Percentiles rank a stretch among this genome's conserved stretches.
Conservation (phyloP, 2,329 filamentous ascomycete species). For the Paecilomyces dactylethromorphus region DNA sequence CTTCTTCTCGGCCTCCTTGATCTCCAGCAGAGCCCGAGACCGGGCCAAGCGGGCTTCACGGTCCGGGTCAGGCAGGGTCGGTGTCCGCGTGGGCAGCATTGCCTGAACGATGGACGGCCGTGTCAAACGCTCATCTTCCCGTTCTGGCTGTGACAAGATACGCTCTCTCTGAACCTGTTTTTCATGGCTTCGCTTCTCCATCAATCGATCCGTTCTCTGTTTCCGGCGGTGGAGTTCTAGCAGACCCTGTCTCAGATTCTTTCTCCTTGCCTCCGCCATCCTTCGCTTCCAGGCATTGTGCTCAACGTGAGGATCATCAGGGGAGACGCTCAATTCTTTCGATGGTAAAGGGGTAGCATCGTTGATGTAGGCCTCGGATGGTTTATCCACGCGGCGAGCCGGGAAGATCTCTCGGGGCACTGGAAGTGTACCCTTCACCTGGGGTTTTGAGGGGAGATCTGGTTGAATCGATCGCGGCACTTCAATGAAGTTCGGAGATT, state of each 20-base stretch:
- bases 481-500: constrained; percentile 82
- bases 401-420: constrained; percentile 76
- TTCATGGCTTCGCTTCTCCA: constrained; percentile 35
- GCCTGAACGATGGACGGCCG: constrained; percentile 56
- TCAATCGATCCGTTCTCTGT: constrained; percentile 31
- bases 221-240: constrained; percentile 63
- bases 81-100: constrained; percentile 43
- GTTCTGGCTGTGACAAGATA: constrained; percentile 57
- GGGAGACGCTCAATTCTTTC: constrained; percentile 22
- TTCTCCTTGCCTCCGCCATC: constrained; percentile 65
- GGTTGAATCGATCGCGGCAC: constrained; percentile 72
- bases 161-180: constrained; percentile 47
- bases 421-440: constrained; percentile 72
- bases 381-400: constrained; percentile 54
- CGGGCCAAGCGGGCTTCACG: constrained; percentile 51
- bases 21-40: constrained; percentile 30
- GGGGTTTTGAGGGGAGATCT: constrained; percentile 42
- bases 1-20: constrained; percentile 45
- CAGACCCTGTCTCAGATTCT: constrained; percentile 67
- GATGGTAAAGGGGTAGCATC: constrained; percentile 52
- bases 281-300: constrained; percentile 60
- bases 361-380: constrained; percentile 54
- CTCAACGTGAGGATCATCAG: constrained; percentile 39
- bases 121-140: constrained; percentile 71
- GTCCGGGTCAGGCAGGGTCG: constrained; percentile 55